Evolutionary conservation across 208 protist species (phyloP).

Genomic region (Blechomonas ayalai): DNA sequence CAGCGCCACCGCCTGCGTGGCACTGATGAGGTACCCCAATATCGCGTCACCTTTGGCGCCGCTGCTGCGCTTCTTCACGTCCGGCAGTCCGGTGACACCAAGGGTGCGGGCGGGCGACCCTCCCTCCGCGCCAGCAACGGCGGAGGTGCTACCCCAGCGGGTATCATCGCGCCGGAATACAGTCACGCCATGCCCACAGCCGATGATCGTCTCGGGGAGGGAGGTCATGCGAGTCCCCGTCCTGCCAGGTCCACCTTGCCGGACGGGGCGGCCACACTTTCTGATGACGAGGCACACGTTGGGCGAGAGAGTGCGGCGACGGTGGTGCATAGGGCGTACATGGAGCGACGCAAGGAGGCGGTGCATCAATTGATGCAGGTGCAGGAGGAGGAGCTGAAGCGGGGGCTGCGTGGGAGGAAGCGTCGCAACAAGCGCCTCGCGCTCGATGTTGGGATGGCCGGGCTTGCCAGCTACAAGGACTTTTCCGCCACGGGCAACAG

Average conservation of each 20-base stretch:
- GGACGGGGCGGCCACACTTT: background rate
- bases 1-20: slow-evolving; percentile 2
- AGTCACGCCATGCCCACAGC: too few species aligned
- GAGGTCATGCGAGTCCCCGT: too few species aligned
- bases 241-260: background rate
- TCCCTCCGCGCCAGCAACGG: background rate
- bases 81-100: background rate
- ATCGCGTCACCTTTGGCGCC: slow-evolving; percentile 4
- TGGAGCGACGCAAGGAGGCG: slow-evolving; percentile 25
- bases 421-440: slow-evolving; percentile 3
- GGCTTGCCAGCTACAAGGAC: slow-evolving; percentile 21
- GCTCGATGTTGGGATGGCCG: slow-evolving; percentile 13
- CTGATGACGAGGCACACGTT: slow-evolving; percentile 6
- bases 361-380: slow-evolving; percentile 16
- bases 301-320: slow-evolving; percentile 12
- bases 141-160: background rate
- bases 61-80: slow-evolving; percentile 1
- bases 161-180: too few species aligned
- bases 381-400: slow-evolving; percentile 6
- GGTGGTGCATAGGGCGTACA: slow-evolving; percentile 41
- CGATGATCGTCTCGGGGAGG: slow-evolving; percentile 1
- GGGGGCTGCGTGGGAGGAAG: background rate
- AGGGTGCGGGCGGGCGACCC: background rate
- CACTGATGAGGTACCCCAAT: slow-evolving; percentile 1
- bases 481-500: slow-evolving; percentile 18